A percentile compares a stretch with the other conserved stretches of the same genome.
Conservation (phyloP, 805 yeast species). For the Lachancea meyersii region DNA sequence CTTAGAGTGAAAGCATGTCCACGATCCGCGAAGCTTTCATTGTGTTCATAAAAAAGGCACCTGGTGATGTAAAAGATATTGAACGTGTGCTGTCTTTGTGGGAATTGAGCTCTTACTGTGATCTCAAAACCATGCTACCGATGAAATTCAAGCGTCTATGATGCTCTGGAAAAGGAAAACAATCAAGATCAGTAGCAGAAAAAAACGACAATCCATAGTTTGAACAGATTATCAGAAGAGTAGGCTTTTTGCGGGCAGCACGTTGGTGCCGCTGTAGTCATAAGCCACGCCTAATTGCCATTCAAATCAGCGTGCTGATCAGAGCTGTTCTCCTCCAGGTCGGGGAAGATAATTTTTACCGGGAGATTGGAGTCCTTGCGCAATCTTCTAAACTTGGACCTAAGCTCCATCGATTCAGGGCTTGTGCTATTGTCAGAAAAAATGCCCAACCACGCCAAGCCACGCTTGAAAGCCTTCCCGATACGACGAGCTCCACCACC, state of each 20-base stretch:
- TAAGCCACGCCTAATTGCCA: not conserved
- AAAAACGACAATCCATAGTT: not conserved
- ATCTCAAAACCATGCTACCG: constrained; percentile 4
- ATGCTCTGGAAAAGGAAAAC: not conserved
- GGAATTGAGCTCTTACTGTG: constrained; percentile 1
- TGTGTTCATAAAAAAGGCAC: too few relatives aligned
- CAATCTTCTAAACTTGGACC: constrained; percentile 14
- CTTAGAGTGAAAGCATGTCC: too few relatives aligned
- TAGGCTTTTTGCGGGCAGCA: not conserved
- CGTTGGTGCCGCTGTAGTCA: not conserved
- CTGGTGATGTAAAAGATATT: too few relatives aligned
- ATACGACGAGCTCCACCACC: constrained; percentile 12
- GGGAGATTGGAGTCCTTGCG: constrained; percentile 30
- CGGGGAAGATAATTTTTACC: constrained; percentile 16
- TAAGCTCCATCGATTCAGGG: constrained; percentile 8
- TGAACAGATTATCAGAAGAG: not conserved
- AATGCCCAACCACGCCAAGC: constrained; percentile 6
- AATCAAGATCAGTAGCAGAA: not conserved
- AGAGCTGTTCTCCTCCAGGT: constrained; percentile 20
- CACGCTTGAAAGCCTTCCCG: constrained; percentile 3
- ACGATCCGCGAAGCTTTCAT: too few relatives aligned
- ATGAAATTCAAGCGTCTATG: not conserved
- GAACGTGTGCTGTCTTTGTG: too few relatives aligned
- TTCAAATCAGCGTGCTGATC: constrained; percentile 15
- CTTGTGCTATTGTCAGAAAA: not conserved